Base-by-base conservation (phyloP, 2,329 filamentous ascomycete species). In the Dryadomyces quercus-mongolicae region DNA sequence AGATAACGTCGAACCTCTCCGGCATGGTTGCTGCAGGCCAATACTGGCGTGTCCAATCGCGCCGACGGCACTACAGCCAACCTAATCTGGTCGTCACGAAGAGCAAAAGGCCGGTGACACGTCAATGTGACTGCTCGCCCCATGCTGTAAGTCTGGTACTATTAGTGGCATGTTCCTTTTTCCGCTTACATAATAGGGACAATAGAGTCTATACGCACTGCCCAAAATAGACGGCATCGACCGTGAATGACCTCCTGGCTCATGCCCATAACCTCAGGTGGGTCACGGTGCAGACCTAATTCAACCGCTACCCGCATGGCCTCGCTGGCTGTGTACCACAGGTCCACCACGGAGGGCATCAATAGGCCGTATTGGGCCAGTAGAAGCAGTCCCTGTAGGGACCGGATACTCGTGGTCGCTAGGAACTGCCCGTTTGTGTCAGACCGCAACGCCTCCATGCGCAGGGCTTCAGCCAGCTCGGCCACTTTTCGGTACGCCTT, bases 311-410 rank as follows among this genome's bases (percentile, higher is more conserved):
- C 38, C 7, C 49, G 36, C 49, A 51, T 51, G 13, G 49, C 36
- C 36, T 51, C 49, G 21, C 49, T 25, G 20, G 40, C 49, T 20
- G 49, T 31, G 38, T 43, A 22, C 49, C 36, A 44, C 21, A 51
- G 21, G 40, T 51, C 49, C 10, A 51, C 49, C 21, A 22, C 36
- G 6, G 6, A 13, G 3, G 49, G 49, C 49, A 51, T 51, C n/a
- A 51, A 8, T 38, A 51, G 36, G 3, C 49, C 49, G 20, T 51
- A 51, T 22, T 51, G 49, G 3, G 49, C 15, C 49, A 51, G 49
- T 5, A 51, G 36, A 8, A 51, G 22, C 7, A 51, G 49, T 3
- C 20, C 49, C 40, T 51, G 49, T 13, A 51, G 38, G 8, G n/a
- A 51, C 13, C 49, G 49, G 3, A 44, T 43, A 16, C 49, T 51